A percentile compares a stretch with the other conserved stretches of the same genome.
phyloP scores from a whole-genome alignment of 495 filamentous ascomycete species.

The Opeltia flavorubescens region DNA sequence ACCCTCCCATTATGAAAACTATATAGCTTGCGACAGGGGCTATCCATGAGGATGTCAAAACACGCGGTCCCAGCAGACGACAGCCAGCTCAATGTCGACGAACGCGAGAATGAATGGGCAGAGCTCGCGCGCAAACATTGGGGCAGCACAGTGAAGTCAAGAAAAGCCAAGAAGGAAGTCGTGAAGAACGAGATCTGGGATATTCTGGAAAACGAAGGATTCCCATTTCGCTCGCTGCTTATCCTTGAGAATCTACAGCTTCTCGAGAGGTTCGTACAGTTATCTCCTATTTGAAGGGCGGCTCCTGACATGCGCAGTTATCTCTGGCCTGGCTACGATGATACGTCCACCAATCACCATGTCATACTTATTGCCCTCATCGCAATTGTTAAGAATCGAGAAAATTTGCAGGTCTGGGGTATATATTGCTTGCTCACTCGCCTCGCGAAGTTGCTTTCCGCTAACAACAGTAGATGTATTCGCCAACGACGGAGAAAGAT shows the following conservation, averaged over 20 bases:
- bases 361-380: constrained; percentile 73
- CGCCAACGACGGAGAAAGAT: constrained; percentile 60
- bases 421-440: constrained; percentile 12
- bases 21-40: too few relatives aligned
- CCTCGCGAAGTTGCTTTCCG: background rate
- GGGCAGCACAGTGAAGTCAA: constrained; percentile 51
- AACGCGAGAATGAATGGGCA: constrained; percentile 69
- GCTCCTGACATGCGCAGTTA: constrained; percentile 36
- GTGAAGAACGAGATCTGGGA: constrained; percentile 89
- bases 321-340: constrained; percentile 85
- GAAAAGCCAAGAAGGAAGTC: constrained; percentile 70
- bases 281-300: background rate
- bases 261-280: constrained; percentile 57
- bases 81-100: constrained; percentile 43
- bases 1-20: too few relatives aligned
- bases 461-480: constrained; percentile 45
- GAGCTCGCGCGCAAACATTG: constrained; percentile 74
- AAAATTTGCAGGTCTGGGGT: constrained; percentile 81
- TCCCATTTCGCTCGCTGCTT: constrained; percentile 62
- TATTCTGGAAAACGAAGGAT: constrained; percentile 63
- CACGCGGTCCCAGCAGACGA: constrained; percentile 15
- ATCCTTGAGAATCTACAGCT: constrained; percentile 82
- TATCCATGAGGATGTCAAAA: background rate
- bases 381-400: constrained; percentile 74
- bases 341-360: constrained; percentile 82